Evolutionary conservation across 805 yeast genomes (phyloP).

Genomic region (Hanseniaspora valbyensis): DNA sequence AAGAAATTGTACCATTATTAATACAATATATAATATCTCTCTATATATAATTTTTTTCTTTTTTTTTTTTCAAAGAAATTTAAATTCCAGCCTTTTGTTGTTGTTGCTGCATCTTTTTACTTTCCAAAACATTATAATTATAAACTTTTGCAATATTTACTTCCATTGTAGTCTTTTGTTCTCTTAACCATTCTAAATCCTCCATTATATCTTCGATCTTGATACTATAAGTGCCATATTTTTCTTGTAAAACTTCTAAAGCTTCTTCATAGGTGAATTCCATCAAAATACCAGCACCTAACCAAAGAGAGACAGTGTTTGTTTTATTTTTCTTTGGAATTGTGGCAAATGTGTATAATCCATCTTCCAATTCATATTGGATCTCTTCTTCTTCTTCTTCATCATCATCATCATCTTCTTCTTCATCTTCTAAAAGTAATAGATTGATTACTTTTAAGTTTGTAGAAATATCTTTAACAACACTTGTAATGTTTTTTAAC

Average conservation of each 20-base stretch:
- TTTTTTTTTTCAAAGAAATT: not conserved
- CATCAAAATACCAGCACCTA: conserved; percentile 97
- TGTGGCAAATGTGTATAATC: conserved; percentile 74
- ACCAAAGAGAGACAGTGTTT: conserved; percentile 68
- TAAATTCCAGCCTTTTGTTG: not conserved
- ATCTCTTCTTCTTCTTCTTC: conserved; percentile 43
- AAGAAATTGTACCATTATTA: not conserved
- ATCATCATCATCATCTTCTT: conserved; percentile 28
- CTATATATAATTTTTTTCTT: not conserved
- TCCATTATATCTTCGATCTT: conserved; percentile 57
- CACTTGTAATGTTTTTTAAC: conserved; percentile 30
- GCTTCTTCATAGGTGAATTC: conserved; percentile 91
- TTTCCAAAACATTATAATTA: conserved; percentile 82
- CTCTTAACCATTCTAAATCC: conserved; percentile 80
- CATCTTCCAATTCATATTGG: conserved; percentile 88
- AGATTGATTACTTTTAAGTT: conserved; percentile 57
- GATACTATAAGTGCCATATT: conserved; percentile 51
- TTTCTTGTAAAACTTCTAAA: conserved; percentile 47
- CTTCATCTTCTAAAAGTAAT: conserved; percentile 33
- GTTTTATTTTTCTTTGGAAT: conserved; percentile 42
- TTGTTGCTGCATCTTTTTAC: conserved; percentile 31
- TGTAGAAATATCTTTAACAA: conserved; percentile 86
- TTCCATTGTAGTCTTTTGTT: conserved; percentile 93
- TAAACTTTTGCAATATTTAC: conserved; percentile 90
- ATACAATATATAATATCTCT: conserved; percentile 3